These are phyloP conservation scores for Leucogyrophana mollusca DNA, from an alignment of 768 basidiomycete species.

Conservation along the genomic window DNA sequence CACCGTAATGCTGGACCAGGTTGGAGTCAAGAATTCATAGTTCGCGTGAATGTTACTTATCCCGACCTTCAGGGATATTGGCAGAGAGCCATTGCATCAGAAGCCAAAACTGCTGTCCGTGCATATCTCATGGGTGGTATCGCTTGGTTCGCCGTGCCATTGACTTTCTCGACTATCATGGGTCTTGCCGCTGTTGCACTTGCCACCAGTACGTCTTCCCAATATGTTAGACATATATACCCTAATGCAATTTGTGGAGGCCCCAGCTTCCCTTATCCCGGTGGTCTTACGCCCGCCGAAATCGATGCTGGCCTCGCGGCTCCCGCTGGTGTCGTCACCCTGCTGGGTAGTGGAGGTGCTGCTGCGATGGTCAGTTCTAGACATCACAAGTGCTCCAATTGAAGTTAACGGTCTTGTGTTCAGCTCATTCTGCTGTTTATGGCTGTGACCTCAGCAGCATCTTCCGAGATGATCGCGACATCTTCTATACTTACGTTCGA, in stretches of 20 bases:
- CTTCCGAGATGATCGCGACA: slow-evolving; percentile 36
- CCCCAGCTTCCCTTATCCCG: slow-evolving; percentile 41
- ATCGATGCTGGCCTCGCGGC: slow-evolving; percentile 34
- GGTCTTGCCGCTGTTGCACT: slow-evolving; percentile 33
- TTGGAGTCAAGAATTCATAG: too few species aligned
- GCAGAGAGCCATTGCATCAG: slow-evolving; percentile 36
- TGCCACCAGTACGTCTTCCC: slow-evolving; percentile 8
- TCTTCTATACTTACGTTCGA: slow-evolving; percentile 36
- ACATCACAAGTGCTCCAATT: background rate
- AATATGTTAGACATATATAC: background rate
- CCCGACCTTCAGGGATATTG: slow-evolving; percentile 28
- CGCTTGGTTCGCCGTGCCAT: slow-evolving; percentile 40
- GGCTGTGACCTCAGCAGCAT: slow-evolving; percentile 33
- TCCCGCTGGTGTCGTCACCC: slow-evolving; percentile 30
- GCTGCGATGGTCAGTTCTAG: slow-evolving; percentile 27
- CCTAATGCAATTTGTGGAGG: slow-evolving; percentile 13
- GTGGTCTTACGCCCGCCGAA: slow-evolving; percentile 23
- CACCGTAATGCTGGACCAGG: slow-evolving; percentile 17
- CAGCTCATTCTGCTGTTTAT: slow-evolving; percentile 33
- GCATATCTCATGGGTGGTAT: slow-evolving; percentile 39
- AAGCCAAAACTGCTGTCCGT: slow-evolving; percentile 34
- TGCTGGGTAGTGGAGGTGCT: slow-evolving; percentile 35
- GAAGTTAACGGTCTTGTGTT: background rate
- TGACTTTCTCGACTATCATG: slow-evolving; percentile 35
- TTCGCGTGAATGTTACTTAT: slow-evolving; percentile 1